Conservation (phyloP, 805 yeast genomes). For the Candida broadrunensis region DNA sequence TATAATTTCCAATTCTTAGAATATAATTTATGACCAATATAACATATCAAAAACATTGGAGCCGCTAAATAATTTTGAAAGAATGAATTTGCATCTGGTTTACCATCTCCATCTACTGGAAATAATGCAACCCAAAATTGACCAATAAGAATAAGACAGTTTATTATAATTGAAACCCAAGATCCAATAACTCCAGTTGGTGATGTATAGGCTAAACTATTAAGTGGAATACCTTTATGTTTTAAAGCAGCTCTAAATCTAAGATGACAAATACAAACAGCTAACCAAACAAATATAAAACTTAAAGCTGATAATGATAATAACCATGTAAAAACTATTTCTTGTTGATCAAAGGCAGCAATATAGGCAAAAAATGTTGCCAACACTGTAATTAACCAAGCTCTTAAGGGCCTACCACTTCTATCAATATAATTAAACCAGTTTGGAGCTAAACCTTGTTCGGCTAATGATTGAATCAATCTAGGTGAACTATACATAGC, state of each 20-base stretch:
- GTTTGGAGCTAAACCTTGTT: conserved; percentile 40
- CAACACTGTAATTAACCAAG: conserved; percentile 29
- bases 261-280: conserved; percentile 36
- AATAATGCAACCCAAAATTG: conserved; percentile 45
- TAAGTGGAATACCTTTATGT: conserved; percentile 20
- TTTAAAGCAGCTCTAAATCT: conserved; percentile 41
- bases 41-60: conserved; percentile 25
- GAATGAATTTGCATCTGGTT: conserved; percentile 24
- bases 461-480: conserved; percentile 39
- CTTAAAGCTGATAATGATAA: conserved; percentile 25
- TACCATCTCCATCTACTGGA: conserved; percentile 28
- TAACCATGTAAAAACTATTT: conserved; percentile 38
- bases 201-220: conserved; percentile 30
- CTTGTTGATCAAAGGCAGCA: conserved; percentile 38
- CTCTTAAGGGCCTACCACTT: conserved; percentile 39
- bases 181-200: conserved; percentile 42
- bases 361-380: conserved; percentile 37
- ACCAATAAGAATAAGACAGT: conserved; percentile 33
- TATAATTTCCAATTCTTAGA: conserved; percentile 28
- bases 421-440: conserved; percentile 39
- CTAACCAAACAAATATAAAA: conserved; percentile 41
- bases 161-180: conserved; percentile 26
- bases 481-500: conserved; percentile 42
- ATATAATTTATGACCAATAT: conserved; percentile 29
- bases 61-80: conserved; percentile 34